Percentiles rank a stretch among this genome's conserved stretches.
Conservation (phyloP, 2,329 filamentous ascomycete species). For the Neonectria faginata region DNA sequence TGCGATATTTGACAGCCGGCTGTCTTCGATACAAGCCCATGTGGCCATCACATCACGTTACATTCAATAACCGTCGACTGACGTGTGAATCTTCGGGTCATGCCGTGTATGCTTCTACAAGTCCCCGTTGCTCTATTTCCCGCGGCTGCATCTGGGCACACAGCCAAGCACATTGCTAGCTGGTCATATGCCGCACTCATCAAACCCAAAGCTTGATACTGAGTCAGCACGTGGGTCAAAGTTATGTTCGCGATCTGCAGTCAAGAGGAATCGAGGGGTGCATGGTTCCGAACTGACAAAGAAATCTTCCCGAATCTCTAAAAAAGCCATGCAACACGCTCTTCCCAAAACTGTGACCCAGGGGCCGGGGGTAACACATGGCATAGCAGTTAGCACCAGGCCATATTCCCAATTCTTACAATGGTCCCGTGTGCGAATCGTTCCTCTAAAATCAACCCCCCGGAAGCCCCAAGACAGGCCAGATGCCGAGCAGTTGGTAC, state of each 20-base stretch:
- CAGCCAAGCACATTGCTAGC: background rate
- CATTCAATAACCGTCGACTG: conserved; percentile 9
- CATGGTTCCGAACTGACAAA: conserved; percentile 26
- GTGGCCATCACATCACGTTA: conserved; percentile 35
- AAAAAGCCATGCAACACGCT: conserved; percentile 28
- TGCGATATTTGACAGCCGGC: conserved; percentile 24
- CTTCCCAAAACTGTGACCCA: conserved; percentile 35
- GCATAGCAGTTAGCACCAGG: conserved; percentile 38
- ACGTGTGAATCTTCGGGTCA: conserved; percentile 9
- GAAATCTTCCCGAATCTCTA: conserved; percentile 34
- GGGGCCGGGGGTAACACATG: conserved; percentile 41
- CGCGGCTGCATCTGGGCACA: background rate
- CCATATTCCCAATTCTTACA: conserved; percentile 38
- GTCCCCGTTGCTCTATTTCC: background rate
- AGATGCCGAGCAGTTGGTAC: conserved; percentile 40
- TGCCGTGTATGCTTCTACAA: conserved; percentile 3
- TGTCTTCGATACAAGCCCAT: conserved; percentile 19
- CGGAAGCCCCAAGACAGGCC: conserved; percentile 29
- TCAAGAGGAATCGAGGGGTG: conserved; percentile 13
- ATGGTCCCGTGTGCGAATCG: conserved; percentile 38
- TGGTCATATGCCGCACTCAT: conserved; percentile 8
- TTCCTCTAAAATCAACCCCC: conserved; percentile 35
- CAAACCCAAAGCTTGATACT: conserved; percentile 6
- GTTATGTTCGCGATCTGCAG: conserved; percentile 17
- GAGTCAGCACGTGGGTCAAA: conserved; percentile 18